Evolutionary conservation across 2,329 filamentous ascomycete genomes (phyloP).

Genomic region (Fusarium chuoi): DNA sequence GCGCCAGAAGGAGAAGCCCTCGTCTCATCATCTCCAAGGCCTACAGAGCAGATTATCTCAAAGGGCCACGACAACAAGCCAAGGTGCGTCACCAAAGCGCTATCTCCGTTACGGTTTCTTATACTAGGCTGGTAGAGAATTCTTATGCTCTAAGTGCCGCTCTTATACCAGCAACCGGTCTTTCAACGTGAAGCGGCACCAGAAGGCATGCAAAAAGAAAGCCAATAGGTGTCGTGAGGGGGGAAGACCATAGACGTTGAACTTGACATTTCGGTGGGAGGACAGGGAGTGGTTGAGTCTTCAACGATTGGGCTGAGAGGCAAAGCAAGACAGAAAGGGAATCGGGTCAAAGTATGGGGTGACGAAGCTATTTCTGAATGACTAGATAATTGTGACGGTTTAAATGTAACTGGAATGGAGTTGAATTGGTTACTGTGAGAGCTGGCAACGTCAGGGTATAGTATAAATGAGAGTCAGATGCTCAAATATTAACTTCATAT

Average conservation of each 20-base stretch:
- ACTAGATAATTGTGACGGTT: accelerated
- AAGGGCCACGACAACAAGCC: not conserved
- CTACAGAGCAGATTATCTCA: accelerated
- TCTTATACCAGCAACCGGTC: not conserved
- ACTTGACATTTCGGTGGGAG: not conserved
- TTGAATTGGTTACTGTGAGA: accelerated
- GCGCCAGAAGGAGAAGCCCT: accelerated
- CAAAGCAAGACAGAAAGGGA: not conserved
- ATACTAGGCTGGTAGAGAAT: accelerated
- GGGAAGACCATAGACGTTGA: accelerated
- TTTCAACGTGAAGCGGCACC: accelerated
- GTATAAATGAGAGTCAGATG: accelerated
- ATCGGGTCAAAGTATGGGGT: accelerated
- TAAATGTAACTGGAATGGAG: not conserved
- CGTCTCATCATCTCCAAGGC: accelerated
- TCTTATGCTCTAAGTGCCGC: accelerated
- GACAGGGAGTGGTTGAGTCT: too few relatives aligned
- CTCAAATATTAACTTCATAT: accelerated
- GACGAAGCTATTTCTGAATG: accelerated
- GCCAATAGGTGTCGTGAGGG: accelerated
- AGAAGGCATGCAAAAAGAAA: not conserved
- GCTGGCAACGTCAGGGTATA: accelerated
- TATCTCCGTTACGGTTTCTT: accelerated
- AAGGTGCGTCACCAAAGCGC: not conserved
- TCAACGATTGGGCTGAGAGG: not conserved